Evolutionary conservation across 2,329 filamentous ascomycete genomes (phyloP), one percentile per base, ranked within the genome.

Genomic region (Waltergamsia citrina): DNA sequence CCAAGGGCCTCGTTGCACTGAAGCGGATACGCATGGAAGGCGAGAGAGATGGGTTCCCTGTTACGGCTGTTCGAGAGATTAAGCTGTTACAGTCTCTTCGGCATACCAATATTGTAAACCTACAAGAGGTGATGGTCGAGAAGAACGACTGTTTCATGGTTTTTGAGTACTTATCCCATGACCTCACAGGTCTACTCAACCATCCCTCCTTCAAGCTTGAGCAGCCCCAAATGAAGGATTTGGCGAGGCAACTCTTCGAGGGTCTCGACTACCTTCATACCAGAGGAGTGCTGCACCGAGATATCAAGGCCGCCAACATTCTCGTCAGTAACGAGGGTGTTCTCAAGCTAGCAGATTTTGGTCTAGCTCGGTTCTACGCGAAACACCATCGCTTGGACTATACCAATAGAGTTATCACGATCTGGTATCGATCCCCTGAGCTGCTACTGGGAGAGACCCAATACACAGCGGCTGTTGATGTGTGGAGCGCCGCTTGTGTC

Each of bases 81-180:
- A 93, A 93, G 54, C 66, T 94, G 17, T 67, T 94, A n/a, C 86
- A 94, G 51, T 88, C 84, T 4, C 67, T 94, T 16, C 79, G 81
- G 41, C 85, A 94, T 48, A 63, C 69, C 38, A 94, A 93, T 48
- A 79, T 94, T 33, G 85, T 94, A 37, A 78, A 79, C 26, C 63
- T 94, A 14, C 77, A 84, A 43, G 87, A 94, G 60, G 85, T 93
- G 44, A 98, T 98, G 92, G 92, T 98, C 3, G 92, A 98, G 60
- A 85, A 82, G 52, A 96, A 96, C 46, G 88, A 96, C 58, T 98
- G 92, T 56, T 98, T 94, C 60, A 98, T 98, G 92, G 92, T 98
- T 4, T 98, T 98, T 44, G 92, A 98, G 56, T 98, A 98, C 52
- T 71, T 96, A 21, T 90, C 92, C 2, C 92, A 98, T 54, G 92